Conservation (phyloP, 1,284 basidiomycete genomes). For the Cutaneotrichosporon sp. region DNA sequence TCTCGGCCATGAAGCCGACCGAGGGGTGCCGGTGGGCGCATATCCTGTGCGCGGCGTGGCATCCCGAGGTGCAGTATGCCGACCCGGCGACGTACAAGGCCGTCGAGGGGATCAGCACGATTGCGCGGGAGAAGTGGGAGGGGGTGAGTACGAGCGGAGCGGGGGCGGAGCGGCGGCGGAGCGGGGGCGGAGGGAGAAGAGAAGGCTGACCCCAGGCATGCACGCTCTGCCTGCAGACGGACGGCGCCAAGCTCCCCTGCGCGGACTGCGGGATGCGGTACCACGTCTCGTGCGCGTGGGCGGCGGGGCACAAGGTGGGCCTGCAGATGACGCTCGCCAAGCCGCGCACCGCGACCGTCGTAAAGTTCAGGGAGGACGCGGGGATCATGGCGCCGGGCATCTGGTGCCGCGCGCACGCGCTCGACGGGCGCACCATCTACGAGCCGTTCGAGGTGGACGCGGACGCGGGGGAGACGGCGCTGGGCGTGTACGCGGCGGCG, state of each 20-base stretch:
- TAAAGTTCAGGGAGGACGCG: slow-evolving; percentile 81
- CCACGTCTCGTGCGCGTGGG: slow-evolving; percentile 90
- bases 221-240: slow-evolving; percentile 63
- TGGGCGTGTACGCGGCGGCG: slow-evolving; percentile 77
- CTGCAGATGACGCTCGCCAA: slow-evolving; percentile 88
- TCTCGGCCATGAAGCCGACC: slow-evolving; percentile 87
- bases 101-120: slow-evolving; percentile 82
- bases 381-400: slow-evolving; percentile 80
- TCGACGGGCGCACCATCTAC: slow-evolving; percentile 66
- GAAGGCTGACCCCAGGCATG: slow-evolving; percentile 37
- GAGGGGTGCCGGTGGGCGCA: slow-evolving; percentile 94
- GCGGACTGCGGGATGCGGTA: slow-evolving; percentile 75
- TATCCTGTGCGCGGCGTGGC: slow-evolving; percentile 83
- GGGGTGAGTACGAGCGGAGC: slow-evolving; percentile 25
- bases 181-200: too few relatives aligned
- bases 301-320: slow-evolving; percentile 74
- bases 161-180: too few relatives aligned
- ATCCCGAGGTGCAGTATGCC: slow-evolving; percentile 77
- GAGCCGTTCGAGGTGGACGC: slow-evolving; percentile 78
- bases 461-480: slow-evolving; percentile 69
- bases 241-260: slow-evolving; percentile 82
- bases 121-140: slow-evolving; percentile 57
- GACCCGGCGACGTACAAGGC: slow-evolving; percentile 69
- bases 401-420: slow-evolving; percentile 74
- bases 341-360: slow-evolving; percentile 64